Percentiles rank a stretch among this genome's conserved stretches.
phyloP scores from a whole-genome alignment of 805 yeast genomes.

The Starmerella sirachaensis region DNA sequence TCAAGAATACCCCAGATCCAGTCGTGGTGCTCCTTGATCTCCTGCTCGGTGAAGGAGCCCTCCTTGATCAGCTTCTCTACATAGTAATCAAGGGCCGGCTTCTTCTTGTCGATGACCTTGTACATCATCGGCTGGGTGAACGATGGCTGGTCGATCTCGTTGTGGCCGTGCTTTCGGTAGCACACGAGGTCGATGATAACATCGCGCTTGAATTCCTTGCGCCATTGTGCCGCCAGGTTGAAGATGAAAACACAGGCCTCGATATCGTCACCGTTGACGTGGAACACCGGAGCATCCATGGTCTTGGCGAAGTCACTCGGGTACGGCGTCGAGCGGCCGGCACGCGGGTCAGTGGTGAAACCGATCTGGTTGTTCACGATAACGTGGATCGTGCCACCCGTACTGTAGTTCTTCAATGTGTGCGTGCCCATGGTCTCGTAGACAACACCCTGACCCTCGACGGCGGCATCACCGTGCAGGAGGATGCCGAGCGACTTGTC shows the following conservation, averaged over 20 bases:
- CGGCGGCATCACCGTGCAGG: conserved; percentile 98
- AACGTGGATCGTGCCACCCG: conserved; percentile 97
- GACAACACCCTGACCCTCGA: conserved; percentile 97
- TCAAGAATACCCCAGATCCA: conserved; percentile 96
- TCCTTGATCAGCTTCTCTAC: conserved; percentile 67
- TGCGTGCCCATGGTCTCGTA: conserved; percentile 96
- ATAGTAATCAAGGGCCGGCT: conserved; percentile 78
- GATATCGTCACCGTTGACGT: conserved; percentile 95
- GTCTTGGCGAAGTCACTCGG: conserved; percentile 96
- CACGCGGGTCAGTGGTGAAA: conserved; percentile 97
- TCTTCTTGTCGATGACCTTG: conserved; percentile 76
- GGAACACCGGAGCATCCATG: conserved; percentile 97
- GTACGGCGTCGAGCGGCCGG: conserved; percentile 93
- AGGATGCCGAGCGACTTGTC: conserved; percentile 83
- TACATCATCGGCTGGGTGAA: conserved; percentile 99
- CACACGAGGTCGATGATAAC: conserved; percentile 95
- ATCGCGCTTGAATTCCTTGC: conserved; percentile 91
- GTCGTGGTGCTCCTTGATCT: conserved; percentile 87
- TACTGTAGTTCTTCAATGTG: conserved; percentile 83
- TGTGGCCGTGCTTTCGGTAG: conserved; percentile 97
- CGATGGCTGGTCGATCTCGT: conserved; percentile 98
- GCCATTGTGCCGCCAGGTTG: conserved; percentile 97
- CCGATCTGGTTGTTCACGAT: conserved; percentile 98
- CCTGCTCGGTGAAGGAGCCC: conserved; percentile 80
- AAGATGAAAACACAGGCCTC: conserved; percentile 86